Evolutionary conservation across 352 stramenopile genomes (phyloP).

Genomic region (Blastocystis sp.): DNA sequence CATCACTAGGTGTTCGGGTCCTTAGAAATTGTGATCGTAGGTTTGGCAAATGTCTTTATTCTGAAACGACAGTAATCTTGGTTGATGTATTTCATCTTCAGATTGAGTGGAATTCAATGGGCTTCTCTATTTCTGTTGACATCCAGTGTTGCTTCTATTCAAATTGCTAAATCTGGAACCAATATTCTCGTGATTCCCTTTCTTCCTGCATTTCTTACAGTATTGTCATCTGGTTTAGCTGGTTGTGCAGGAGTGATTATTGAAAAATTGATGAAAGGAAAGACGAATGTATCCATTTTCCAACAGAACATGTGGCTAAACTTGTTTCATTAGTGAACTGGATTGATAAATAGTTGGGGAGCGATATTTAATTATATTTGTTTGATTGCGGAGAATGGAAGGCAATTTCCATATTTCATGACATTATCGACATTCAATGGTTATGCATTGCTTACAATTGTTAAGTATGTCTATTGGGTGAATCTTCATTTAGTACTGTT

Average conservation of each 20-base stretch:
- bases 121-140: conserved; percentile 40
- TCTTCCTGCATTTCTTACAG: conserved; percentile 10
- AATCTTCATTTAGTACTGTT: neutral
- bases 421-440: neutral
- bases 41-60: conserved; percentile 50
- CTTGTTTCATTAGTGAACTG: neutral
- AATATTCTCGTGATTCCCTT: neutral
- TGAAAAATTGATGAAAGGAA: conserved; percentile 60
- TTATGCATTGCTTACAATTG: conserved; percentile 33
- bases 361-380: conserved; percentile 26
- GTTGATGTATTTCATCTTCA: neutral
- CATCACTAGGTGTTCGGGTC: conserved; percentile 25
- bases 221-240: conserved; percentile 3
- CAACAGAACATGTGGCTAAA: conserved; percentile 62
- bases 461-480: neutral
- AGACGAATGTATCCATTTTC: conserved; percentile 38
- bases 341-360: conserved; percentile 13
- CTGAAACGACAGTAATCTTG: conserved; percentile 23
- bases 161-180: conserved; percentile 45
- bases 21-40: conserved; percentile 51
- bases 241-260: conserved; percentile 49
- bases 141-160: conserved; percentile 42
- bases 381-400: conserved; percentile 40
- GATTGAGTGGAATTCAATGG: conserved; percentile 37
- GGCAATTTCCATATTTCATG: conserved; percentile 22